phyloP scores from a whole-genome alignment of 805 yeast species.

The Pichia californica region DNA sequence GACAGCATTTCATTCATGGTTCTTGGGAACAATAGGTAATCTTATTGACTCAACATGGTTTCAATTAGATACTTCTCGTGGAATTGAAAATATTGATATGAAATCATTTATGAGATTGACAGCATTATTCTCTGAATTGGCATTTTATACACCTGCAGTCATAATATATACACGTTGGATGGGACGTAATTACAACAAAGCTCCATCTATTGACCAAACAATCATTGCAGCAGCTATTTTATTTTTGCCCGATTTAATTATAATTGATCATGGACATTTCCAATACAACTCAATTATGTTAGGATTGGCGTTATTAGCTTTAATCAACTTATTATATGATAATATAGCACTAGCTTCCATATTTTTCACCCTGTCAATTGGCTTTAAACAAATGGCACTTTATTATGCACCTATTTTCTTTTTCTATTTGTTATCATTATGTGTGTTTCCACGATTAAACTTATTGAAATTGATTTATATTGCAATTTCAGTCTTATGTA shows the following conservation, averaged over 20 bases:
- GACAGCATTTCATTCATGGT: conserved; percentile 88
- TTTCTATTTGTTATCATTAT: conserved; percentile 61
- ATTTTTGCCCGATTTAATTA: conserved; percentile 72
- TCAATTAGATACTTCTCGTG: conserved; percentile 64
- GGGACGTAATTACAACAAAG: conserved; percentile 46
- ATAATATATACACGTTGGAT: conserved; percentile 63
- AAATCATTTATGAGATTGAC: conserved; percentile 84
- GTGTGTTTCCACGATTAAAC: conserved; percentile 37
- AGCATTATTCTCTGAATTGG: conserved; percentile 66
- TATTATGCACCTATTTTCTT: conserved; percentile 90
- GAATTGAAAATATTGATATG: conserved; percentile 58
- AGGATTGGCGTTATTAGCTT: conserved; percentile 67
- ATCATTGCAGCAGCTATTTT: conserved; percentile 72
- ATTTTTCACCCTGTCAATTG: conserved; percentile 68
- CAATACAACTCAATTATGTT: conserved; percentile 94
- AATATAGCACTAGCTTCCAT: conserved; percentile 63
- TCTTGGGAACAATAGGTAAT: conserved; percentile 68
- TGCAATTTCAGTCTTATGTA: conserved; percentile 52
- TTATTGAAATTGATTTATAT: conserved; percentile 54
- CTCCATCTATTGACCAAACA: conserved; percentile 66
- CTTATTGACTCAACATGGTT: conserved; percentile 70
- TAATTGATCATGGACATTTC: conserved; percentile 96
- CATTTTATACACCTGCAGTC: conserved; percentile 75
- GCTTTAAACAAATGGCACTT: conserved; percentile 93
- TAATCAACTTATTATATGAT: conserved; percentile 59